Evolutionary conservation across 768 basidiomycete genomes (phyloP).

Genomic region (Collybia sordida): DNA sequence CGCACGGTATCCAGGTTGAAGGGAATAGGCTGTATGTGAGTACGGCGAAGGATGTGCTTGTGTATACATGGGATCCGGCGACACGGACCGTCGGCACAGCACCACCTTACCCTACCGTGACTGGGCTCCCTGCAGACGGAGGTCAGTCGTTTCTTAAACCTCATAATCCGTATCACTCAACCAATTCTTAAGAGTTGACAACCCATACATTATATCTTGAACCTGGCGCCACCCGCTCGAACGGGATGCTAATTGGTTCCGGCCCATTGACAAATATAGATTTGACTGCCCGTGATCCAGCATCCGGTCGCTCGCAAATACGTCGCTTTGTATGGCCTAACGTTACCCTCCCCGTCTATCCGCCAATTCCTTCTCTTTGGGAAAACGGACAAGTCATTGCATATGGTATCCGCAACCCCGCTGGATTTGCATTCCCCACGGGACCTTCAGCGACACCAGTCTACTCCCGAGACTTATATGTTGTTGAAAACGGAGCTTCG

Average conservation of each 20-base stretch:
- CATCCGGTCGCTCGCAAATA: slow-evolving; percentile 42
- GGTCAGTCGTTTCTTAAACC: slow-evolving; percentile 22
- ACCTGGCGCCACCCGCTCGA: slow-evolving; percentile 6
- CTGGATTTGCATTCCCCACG: slow-evolving; percentile 36
- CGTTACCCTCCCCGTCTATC: slow-evolving; percentile 6
- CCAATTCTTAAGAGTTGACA: slow-evolving; percentile 29
- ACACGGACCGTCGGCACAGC: slow-evolving; percentile 23
- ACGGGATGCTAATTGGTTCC: slow-evolving; percentile 33
- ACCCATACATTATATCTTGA: slow-evolving; percentile 41
- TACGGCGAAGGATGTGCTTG: slow-evolving; percentile 31
- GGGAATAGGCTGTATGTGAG: slow-evolving; percentile 35
- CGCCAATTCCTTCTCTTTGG: slow-evolving; percentile 21
- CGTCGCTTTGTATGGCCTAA: slow-evolving; percentile 25
- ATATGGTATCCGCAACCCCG: slow-evolving; percentile 45
- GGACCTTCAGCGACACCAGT: slow-evolving; percentile 1
- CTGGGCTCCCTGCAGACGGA: slow-evolving; percentile 39
- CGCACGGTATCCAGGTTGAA: slow-evolving; percentile 42
- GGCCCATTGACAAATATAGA: slow-evolving; percentile 42
- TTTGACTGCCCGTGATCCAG: slow-evolving; percentile 38
- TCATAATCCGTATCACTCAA: background rate
- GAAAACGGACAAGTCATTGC: slow-evolving; percentile 33
- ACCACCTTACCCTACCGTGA: slow-evolving; percentile 13
- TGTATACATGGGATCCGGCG: slow-evolving; percentile 34
- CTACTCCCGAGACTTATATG: slow-evolving; percentile 21
- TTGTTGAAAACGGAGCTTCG: slow-evolving; percentile 44